Evolutionary conservation across 106 monocot genomes (phyloP), one percentile per base, ranked within the genome.

Genomic region (Agapanthus africanus): DNA sequence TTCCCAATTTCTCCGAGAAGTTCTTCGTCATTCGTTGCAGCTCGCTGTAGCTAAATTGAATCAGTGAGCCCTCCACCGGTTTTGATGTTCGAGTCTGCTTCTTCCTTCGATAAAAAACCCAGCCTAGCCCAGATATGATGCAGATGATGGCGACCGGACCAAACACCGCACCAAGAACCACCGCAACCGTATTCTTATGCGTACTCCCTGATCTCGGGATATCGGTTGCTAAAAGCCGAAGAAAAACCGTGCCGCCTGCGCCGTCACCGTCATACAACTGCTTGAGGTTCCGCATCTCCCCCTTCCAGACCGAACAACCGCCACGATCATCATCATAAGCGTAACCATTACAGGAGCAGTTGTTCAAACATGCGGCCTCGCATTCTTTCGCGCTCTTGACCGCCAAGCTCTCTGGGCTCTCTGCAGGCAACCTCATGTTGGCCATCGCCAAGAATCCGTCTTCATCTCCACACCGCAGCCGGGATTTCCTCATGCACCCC

Each of bases 311-410:
- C 7, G 71, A 75, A 22, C 83, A 83, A 0, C 40, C 73, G 2
- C 39, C 54, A 40, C 16, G 16, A 40, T 25, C 69, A 35, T 63
- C 18, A 40, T 25, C 69, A 35, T 63, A 83, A n/a, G 49, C 26
- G 36, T 72, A 79, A 32, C 75, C 79, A 19, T 66, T 72, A 35
- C 83, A 83, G 52, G 83, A 79, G 42, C 83, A 83, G 46, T 76
- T 52, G 9, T 71, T 72, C 40, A 71, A 16, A 67, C 83, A 79
- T 4, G 71, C 51, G 11, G 34, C 4, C 33, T 59, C 71, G 26
- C 79, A 83, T 6, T 76, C 71, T 21, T 28, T 42, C 7, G 31
- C 33, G 37, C 46, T 67, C 15, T 31, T 18, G 22, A 49, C 50
- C 2, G 11, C 62, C 62, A 75, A 44, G 19, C 50, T 37, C 61